Percentiles rank a stretch among this genome's conserved stretches.
phyloP scores from a whole-genome alignment of 2,329 filamentous ascomycete species.

The Aureobasidium leucospermi region DNA sequence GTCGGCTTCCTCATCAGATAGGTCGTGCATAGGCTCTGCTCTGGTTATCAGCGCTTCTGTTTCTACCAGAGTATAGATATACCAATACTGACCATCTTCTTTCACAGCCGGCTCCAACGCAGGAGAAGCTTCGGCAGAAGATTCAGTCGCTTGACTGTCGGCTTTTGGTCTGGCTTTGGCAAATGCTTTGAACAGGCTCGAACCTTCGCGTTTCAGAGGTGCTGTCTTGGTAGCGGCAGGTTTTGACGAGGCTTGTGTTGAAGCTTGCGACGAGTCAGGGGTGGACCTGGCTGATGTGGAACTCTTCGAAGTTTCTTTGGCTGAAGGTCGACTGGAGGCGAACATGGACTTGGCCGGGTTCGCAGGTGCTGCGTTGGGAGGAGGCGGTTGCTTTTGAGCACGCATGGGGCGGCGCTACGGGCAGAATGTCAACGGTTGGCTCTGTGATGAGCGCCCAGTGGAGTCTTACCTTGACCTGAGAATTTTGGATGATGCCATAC shows the following conservation, averaged over 20 bases:
- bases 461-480: conserved; percentile 49
- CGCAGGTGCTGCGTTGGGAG: conserved; percentile 13
- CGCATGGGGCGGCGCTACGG: conserved; percentile 38
- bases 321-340: conserved; percentile 17
- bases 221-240: conserved; percentile 34
- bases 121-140: conserved; percentile 32
- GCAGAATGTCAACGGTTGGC: neutral
- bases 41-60: conserved; percentile 4
- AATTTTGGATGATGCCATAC: conserved; percentile 71
- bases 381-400: conserved; percentile 17
- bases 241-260: conserved; percentile 27
- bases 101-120: conserved; percentile 24
- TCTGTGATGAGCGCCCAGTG: neutral
- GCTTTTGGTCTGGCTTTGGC: conserved; percentile 55
- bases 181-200: conserved; percentile 72
- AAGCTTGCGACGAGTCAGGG: conserved; percentile 22
- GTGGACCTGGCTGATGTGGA: conserved; percentile 32
- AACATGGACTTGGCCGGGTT: conserved; percentile 19
- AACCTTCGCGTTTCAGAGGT: conserved; percentile 51
- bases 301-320: conserved; percentile 26
- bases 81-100: conserved; percentile 5
- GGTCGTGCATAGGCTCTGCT: conserved; percentile 26
- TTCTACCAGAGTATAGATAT: neutral
- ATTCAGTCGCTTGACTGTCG: conserved; percentile 35
- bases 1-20: conserved; percentile 48